Conservation (phyloP, 176 grass and related monocot genomes). For the Lolium perenne region DNA sequence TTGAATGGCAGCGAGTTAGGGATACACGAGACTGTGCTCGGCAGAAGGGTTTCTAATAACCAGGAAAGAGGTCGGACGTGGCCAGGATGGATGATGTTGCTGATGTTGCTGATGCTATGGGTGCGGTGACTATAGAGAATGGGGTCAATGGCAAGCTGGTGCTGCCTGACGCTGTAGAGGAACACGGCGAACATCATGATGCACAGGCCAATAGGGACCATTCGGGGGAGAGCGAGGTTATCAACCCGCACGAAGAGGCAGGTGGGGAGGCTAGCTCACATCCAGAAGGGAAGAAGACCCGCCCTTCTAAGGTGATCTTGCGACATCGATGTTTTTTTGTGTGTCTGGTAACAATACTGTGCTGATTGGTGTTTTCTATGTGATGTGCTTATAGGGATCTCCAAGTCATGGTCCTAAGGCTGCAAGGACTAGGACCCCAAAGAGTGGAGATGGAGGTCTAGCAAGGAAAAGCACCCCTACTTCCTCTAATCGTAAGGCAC, state of each 20-base stretch:
- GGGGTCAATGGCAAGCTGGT: slow-evolving; percentile 31
- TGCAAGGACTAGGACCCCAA: slow-evolving; percentile 50
- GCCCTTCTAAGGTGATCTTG: slow-evolving; percentile 44
- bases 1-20: slow-evolving; percentile 8
- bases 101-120: slow-evolving; percentile 26
- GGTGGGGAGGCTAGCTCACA: slow-evolving; percentile 53
- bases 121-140: slow-evolving; percentile 29
- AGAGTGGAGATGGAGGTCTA: slow-evolving; percentile 48
- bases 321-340: not conserved
- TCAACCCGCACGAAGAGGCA: slow-evolving; percentile 54
- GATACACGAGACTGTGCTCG: slow-evolving; percentile 13
- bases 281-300: slow-evolving; percentile 37
- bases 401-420: slow-evolving; percentile 49
- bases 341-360: not conserved
- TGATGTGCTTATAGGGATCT: slow-evolving; percentile 38
- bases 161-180: slow-evolving; percentile 24
- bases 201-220: slow-evolving; percentile 41
- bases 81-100: slow-evolving; percentile 41
- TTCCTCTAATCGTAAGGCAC: slow-evolving; percentile 46
- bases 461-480: slow-evolving; percentile 36
- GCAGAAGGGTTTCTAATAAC: slow-evolving; percentile 27
- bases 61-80: not conserved
- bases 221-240: slow-evolving; percentile 57
- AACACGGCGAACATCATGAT: slow-evolving; percentile 23
- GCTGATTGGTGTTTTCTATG: slow-evolving; percentile 5